Base-by-base conservation (phyloP, 768 basidiomycete genomes). In the Podaxis rugospora region DNA sequence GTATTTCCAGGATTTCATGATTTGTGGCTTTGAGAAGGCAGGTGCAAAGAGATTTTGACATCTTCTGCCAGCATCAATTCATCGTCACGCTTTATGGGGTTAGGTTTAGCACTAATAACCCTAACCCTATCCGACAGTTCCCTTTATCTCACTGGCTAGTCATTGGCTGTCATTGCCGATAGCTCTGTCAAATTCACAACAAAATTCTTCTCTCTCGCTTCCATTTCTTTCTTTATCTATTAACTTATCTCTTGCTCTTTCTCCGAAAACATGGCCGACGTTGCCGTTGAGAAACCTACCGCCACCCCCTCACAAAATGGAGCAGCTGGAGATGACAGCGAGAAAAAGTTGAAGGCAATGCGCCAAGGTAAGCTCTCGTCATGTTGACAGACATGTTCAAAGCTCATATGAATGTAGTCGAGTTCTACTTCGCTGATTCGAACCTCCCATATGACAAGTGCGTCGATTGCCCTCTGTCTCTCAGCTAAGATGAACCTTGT, bases 401-500 rank as follows among this genome's bases (percentile, higher is more conserved):
- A 7, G 55, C 46, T 58, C 18, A 55, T 35, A 11, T 39, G 14
- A 5, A 25, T 36, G 52, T 58, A 97, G 95, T 96, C 68, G 92
- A 95, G 71, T 98, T 97, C 74, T 97, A 98, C 79, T 95, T 98
- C 75, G 91, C 91, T 55, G 94, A 96, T 74, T 83, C 93, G n/a
- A 97, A 98, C 74, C 83, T 98, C 56, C 95, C 95, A 1, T 94
- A 84, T 65, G 92, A 94, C 80, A 90, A 86, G 89, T 89, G 67
- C 27, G 80, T 59, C 21, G 52, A 50, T 16, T 37, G 37, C 25
- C 21, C 23, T 18, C 10, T 50, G 21, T 44, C 49, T 10, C 14
- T 2, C 5, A 13, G 9, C 28, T n/a, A 39, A 18, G 28, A 11
- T 51, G 7, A 44, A 55, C 49, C 50, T 55, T 21, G 55, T 52